A percentile compares a stretch with the other conserved stretches of the same genome.
phyloP scores from a whole-genome alignment of 2,329 filamentous ascomycete species.

The Aureobasidium leucospermi region DNA sequence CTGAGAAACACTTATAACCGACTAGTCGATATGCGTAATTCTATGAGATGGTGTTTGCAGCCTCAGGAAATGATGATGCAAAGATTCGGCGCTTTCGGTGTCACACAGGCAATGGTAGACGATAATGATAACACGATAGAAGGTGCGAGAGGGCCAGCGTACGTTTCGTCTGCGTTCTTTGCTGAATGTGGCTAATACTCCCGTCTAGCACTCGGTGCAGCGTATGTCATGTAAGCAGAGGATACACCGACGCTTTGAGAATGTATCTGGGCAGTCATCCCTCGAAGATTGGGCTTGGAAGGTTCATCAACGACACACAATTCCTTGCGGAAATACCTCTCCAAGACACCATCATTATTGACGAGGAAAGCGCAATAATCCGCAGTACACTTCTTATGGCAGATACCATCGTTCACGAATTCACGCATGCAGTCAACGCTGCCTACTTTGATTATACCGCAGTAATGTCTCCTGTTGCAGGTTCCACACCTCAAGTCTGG shows the following conservation, averaged over 20 bases:
- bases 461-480: not conserved
- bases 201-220: not conserved
- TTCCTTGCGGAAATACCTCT: not conserved
- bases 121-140: not conserved
- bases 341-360: not conserved
- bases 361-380: not conserved
- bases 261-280: not conserved
- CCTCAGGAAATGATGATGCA: not conserved
- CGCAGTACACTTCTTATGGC: not conserved
- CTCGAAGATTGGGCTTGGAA: not conserved
- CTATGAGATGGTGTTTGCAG: not conserved
- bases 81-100: not conserved
- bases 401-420: not conserved
- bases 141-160: not conserved
- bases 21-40: not conserved
- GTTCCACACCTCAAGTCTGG: not conserved
- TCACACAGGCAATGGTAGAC: not conserved
- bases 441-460: not conserved
- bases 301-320: not conserved
- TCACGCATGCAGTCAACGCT: not conserved
- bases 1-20: not conserved
- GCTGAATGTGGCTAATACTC: not conserved
- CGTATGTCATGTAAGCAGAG: not conserved
- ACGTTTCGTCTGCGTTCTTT: not conserved
- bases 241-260: not conserved